A percentile compares a stretch with the other conserved stretches of the same genome.
Evolutionary conservation across 164 flowering plant genomes (phyloP).

Genomic region (Kingdonia uniflora): DNA sequence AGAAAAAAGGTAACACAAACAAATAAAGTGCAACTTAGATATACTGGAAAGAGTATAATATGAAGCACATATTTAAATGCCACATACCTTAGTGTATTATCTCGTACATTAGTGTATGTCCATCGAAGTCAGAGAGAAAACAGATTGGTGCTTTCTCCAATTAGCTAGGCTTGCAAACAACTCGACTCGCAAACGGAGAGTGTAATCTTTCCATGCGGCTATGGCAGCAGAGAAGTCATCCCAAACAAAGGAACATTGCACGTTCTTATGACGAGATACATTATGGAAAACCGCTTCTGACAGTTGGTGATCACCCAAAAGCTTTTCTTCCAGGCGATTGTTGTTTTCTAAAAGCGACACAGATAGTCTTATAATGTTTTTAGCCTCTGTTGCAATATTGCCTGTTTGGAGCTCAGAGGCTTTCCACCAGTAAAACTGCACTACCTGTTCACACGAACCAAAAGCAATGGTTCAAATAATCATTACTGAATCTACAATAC

Average conservation of each 20-base stretch:
- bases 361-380: constrained; percentile 15
- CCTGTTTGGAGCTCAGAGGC: constrained; percentile 17
- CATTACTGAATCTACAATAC: too few relatives aligned
- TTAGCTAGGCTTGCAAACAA: constrained; percentile 31
- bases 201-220: constrained; percentile 52
- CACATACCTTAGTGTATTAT: too few relatives aligned
- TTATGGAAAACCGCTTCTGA: constrained; percentile 24
- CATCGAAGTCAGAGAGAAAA: constrained; percentile 26
- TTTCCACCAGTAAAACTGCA: constrained; percentile 70
- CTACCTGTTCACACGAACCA: constrained; percentile 33
- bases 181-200: constrained; percentile 22
- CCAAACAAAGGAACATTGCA: constrained; percentile 26
- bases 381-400: constrained; percentile 3
- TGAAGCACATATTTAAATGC: too few relatives aligned
- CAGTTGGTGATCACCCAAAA: constrained; percentile 27
- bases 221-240: constrained; percentile 29
- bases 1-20: neutral
- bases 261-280: constrained; percentile 2
- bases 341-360: constrained; percentile 19
- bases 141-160: constrained; percentile 46
- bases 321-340: constrained; percentile 11
- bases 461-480: neutral
- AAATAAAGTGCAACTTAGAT: neutral
- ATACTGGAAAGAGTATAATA: too few relatives aligned
- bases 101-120: constrained; percentile 1